Conservation (phyloP, 2,329 filamentous ascomycete species). For the Tolypocladium sp. region DNA sequence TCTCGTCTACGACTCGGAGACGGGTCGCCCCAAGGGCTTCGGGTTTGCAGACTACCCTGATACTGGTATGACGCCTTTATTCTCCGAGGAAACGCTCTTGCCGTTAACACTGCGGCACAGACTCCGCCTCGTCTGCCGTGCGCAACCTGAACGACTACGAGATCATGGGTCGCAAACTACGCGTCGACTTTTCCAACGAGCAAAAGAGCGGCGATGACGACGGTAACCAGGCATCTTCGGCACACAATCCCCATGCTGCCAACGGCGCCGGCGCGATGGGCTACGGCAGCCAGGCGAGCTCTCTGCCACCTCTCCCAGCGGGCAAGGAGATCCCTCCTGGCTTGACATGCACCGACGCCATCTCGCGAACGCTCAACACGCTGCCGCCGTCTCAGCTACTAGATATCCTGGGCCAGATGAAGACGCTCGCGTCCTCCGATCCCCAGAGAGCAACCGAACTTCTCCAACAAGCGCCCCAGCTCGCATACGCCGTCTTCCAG, state of each 20-base stretch:
- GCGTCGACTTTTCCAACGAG: slow-evolving; percentile 94
- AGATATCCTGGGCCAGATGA: slow-evolving; percentile 92
- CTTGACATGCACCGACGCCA: slow-evolving; percentile 78
- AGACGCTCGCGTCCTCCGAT: slow-evolving; percentile 73
- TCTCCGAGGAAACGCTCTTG: not conserved
- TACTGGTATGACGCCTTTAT: slow-evolving; percentile 48
- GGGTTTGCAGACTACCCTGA: slow-evolving; percentile 96
- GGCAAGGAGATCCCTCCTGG: slow-evolving; percentile 78
- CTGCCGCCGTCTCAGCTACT: slow-evolving; percentile 83
- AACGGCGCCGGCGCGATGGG: slow-evolving; percentile 21
- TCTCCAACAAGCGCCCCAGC: slow-evolving; percentile 79
- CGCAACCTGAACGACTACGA: slow-evolving; percentile 94
- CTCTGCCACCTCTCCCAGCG: slow-evolving; percentile 71
- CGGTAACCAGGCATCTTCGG: slow-evolving; percentile 14
- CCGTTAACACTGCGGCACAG: slow-evolving; percentile 23
- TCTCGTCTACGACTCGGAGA: slow-evolving; percentile 91
- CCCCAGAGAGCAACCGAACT: slow-evolving; percentile 79
- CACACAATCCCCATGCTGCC: slow-evolving; percentile 16
- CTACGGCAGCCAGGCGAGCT: slow-evolving; percentile 30
- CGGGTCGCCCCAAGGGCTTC: slow-evolving; percentile 89
- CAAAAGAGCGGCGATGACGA: slow-evolving; percentile 61
- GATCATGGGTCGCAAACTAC: slow-evolving; percentile 86
- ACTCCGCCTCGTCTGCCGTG: slow-evolving; percentile 83
- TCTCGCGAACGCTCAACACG: slow-evolving; percentile 81
- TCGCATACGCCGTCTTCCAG: slow-evolving; percentile 92